Evolutionary conservation across 345 rosid genomes (phyloP).

Genomic region (Pugionium cornutum): DNA sequence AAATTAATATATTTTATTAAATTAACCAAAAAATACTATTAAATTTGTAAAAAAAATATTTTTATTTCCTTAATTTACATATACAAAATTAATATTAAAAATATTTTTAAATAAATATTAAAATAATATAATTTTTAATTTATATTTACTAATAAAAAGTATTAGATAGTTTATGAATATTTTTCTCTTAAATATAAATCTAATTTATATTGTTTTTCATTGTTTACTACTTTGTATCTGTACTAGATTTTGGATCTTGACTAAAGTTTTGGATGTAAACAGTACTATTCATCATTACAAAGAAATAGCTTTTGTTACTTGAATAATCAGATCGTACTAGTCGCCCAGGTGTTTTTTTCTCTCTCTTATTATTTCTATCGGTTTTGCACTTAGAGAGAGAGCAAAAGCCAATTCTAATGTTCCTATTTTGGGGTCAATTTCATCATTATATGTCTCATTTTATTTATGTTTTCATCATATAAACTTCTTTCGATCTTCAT

Average conservation of each 20-base stretch:
- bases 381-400: slow-evolving; percentile 16
- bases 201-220: too few relatives aligned
- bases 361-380: background rate
- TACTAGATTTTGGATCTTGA: slow-evolving; percentile 8
- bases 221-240: too few relatives aligned
- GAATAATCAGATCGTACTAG: slow-evolving; percentile 21
- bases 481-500: background rate
- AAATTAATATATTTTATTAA: too few relatives aligned
- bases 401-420: slow-evolving; percentile 34
- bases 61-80: too few relatives aligned
- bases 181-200: too few relatives aligned
- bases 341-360: slow-evolving; percentile 21
- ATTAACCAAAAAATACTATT: too few relatives aligned
- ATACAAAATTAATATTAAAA: too few relatives aligned
- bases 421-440: slow-evolving; percentile 29
- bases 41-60: too few relatives aligned
- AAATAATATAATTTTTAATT: too few relatives aligned
- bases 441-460: slow-evolving; percentile 24
- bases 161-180: too few relatives aligned
- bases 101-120: too few relatives aligned
- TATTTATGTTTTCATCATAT: background rate
- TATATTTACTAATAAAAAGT: too few relatives aligned
- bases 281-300: slow-evolving; percentile 29
- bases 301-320: slow-evolving; percentile 21
- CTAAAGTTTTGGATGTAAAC: background rate